phyloP scores from a whole-genome alignment of 176 grass and related monocot species.

The Cenchrus americanus region DNA sequence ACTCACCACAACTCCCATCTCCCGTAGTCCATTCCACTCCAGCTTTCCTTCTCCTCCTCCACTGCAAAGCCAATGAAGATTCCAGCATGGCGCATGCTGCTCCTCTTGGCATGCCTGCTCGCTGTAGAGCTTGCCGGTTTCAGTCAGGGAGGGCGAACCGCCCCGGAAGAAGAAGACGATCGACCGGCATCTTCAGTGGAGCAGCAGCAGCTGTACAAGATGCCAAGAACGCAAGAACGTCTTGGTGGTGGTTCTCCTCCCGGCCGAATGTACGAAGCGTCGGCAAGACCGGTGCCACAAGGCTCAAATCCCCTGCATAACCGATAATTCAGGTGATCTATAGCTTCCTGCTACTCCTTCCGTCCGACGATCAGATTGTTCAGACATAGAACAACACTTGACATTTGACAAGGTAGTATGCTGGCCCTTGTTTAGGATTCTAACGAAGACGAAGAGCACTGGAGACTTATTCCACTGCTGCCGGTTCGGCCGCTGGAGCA shows the following conservation, averaged over 20 bases:
- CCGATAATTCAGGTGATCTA: neutral
- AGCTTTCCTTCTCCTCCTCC: neutral
- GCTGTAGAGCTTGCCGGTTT: neutral
- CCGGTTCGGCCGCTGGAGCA: too few relatives aligned
- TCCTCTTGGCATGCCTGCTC: slow-evolving; percentile 14
- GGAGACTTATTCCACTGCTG: too few relatives aligned
- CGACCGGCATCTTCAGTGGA: slow-evolving; percentile 10
- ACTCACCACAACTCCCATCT: neutral
- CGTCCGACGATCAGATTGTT: too few relatives aligned
- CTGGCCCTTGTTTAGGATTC: too few relatives aligned
- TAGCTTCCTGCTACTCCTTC: too few relatives aligned
- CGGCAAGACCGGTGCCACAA: slow-evolving; percentile 18
- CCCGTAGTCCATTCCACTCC: neutral
- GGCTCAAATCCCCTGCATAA: slow-evolving; percentile 47
- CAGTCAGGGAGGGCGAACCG: slow-evolving; percentile 9
- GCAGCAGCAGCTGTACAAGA: slow-evolving; percentile 17
- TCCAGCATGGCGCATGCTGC: neutral
- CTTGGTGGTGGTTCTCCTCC: neutral
- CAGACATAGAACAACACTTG: neutral
- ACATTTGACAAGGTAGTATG: too few relatives aligned
- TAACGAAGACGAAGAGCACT: too few relatives aligned
- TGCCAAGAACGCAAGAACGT: slow-evolving; percentile 22
- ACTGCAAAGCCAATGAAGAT: neutral
- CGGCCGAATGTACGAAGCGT: slow-evolving; percentile 23
- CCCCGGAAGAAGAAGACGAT: neutral